Conservation (phyloP, 2,329 filamentous ascomycete genomes). For the Cercospora sojina region DNA sequence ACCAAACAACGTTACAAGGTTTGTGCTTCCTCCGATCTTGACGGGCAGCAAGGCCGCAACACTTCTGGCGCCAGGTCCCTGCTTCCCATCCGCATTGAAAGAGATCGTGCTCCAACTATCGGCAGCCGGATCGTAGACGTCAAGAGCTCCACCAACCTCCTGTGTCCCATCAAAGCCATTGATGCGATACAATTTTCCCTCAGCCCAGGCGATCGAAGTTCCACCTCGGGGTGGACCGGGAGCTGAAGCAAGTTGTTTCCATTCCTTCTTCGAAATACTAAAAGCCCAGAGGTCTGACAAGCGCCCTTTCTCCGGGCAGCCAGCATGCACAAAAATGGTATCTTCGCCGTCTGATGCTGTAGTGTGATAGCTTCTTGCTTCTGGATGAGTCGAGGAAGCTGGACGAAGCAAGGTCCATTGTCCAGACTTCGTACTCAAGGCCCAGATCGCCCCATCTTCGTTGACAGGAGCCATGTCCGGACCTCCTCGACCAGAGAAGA, state of each 20-base stretch:
- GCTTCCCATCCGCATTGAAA: conserved; percentile 45
- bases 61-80: conserved; percentile 52
- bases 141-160: conserved; percentile 70
- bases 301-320: conserved; percentile 63
- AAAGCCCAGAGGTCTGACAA: conserved; percentile 77
- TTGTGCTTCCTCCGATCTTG: conserved; percentile 37
- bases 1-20: conserved; percentile 54
- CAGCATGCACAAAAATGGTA: conserved; percentile 74
- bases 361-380: conserved; percentile 69
- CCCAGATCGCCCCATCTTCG: conserved; percentile 73
- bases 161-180: conserved; percentile 72
- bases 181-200: conserved; percentile 70
- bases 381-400: conserved; percentile 52
- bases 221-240: conserved; percentile 67
- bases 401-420: conserved; percentile 66
- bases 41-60: conserved; percentile 51
- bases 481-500: conserved; percentile 78
- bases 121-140: conserved; percentile 53
- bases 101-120: conserved; percentile 45
- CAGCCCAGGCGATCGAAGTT: conserved; percentile 63
- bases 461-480: conserved; percentile 68
- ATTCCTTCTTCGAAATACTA: conserved; percentile 61
- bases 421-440: conserved; percentile 64
- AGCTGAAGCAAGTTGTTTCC: conserved; percentile 67
- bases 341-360: conserved; percentile 65